Evolutionary conservation across 2,329 filamentous ascomycete species (phyloP), one percentile per base, ranked within the genome.

Genomic region (Phyllachora maydis): DNA sequence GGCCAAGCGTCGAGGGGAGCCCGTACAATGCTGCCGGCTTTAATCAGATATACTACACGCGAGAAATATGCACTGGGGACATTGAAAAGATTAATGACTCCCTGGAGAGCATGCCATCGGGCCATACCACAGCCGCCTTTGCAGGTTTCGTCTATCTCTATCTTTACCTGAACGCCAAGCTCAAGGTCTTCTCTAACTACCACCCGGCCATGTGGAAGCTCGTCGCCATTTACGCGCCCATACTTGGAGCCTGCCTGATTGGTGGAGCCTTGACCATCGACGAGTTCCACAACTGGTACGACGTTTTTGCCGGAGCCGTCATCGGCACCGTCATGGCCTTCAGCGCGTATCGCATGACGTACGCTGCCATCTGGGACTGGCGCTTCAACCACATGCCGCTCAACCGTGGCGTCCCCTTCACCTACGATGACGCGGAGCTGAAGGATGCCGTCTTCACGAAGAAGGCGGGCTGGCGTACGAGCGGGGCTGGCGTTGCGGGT

Each of bases 171-270:
- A 81, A 81, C 42, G 74, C 70, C 22, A 81, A 81, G 50, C 56
- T 82, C 33, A 81, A 79, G 54, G 61, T 78, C 26, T 78, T 69
- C 35, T 51, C 63, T 31, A 72, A 77, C 50, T 72, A 74, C 40
- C 73, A 78, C 38, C 65, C 74, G 0, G 54, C 66, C 8, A 66
- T 77, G 58, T 79, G 73, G 74, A 79, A 79, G 47, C 46, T 78
- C 8, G 51, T 73, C 16, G 59, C 54, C 10, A 50, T 66, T 13
- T 74, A 72, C 35, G 56, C 64, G 0, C 74, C 75, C 0, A 46
- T 81, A 3, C 60, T 81, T 0, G 69, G 65, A 3, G 73, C 73
- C 0, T 56, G 54, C 3, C 49, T 81, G 3, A 76, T 81, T 20
- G 71, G 61, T 2, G 72, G 72, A 5, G 63, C 69, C 0, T 47